Evolutionary conservation across 129 eudicot genomes (phyloP), one percentile per base, ranked within the genome.

Genomic region (Daucus carota): DNA sequence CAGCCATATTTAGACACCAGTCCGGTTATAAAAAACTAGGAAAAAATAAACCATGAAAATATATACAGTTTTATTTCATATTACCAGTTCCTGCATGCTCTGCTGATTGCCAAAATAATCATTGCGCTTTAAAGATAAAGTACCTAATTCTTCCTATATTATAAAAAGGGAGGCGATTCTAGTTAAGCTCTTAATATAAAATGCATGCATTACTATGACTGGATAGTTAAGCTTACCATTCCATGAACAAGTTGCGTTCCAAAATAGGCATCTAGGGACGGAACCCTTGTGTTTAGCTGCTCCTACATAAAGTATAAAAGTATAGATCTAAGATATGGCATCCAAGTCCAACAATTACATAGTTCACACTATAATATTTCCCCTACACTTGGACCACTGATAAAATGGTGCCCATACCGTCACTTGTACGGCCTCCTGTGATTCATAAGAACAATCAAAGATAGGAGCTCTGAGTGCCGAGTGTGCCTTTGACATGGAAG

Each of bases 81-180:
- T 38, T 66, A 75, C 83, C 76, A 48, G 76, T n/a, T 42, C 83
- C 80, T 75, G 83, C 47, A 69, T 75, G 65, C 60, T 60, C 60
- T 48, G 68, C 32, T 75, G 83, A 59, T 80, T 80, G 54, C 62
- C n/a, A 50, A 26, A 68, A 57, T 42, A 80, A 63, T 73, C 78
- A 31, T 66, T 33, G 20, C 75, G 29, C 28, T 52, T 75, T 11
- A 71, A 59, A 62, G 76, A 50, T 33, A 52, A 18, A 3, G 72
- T 6, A 72, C 60, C 71, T 50, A 72, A 8, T 44, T 42, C 77
- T 11, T 33, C 81, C 81, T 78, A 46, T 6, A 78, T 2, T 29
- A 63, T 5, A 29, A 16, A 6, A 43, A 24, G 67, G 40, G 22
- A 62, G 41, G 45, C 70, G 15, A 38, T 28, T 42, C 31, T 41